These are phyloP conservation scores for Collariella sp. DNA, from an alignment of 495 filamentous ascomycete genomes.

Conservation along the genomic window DNA sequence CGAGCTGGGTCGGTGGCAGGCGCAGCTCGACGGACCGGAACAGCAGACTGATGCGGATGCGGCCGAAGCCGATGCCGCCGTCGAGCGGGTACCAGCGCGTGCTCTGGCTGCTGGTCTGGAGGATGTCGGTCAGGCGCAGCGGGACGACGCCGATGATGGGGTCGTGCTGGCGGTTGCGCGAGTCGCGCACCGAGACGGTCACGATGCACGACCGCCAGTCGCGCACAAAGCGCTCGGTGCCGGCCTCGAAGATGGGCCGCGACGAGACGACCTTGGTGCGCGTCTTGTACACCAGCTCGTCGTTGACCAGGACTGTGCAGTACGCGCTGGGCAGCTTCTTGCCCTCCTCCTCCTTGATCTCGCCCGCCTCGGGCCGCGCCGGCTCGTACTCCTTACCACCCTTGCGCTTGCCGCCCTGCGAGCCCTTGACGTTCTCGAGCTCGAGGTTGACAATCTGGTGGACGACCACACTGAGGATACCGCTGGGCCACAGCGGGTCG, in stretches of 20 bases:
- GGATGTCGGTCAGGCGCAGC: conserved; percentile 73
- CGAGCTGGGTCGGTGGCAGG: conserved; percentile 70
- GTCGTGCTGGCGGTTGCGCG: conserved; percentile 83
- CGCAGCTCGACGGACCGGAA: conserved; percentile 79
- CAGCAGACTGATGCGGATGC: conserved; percentile 79
- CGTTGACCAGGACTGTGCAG: conserved; percentile 83
- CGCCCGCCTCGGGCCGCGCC: conserved; percentile 72
- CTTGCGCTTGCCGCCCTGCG: conserved; percentile 52
- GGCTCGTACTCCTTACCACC: conserved; percentile 77
- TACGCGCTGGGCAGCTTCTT: conserved; percentile 77
- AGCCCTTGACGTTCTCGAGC: conserved; percentile 70
- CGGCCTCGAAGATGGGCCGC: conserved; percentile 93
- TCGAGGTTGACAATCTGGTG: conserved; percentile 95
- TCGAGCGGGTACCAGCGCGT: conserved; percentile 53
- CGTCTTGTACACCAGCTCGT: conserved; percentile 87
- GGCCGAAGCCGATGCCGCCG: conserved; percentile 66
- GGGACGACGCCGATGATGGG: conserved; percentile 89
- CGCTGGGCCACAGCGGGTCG: conserved; percentile 88
- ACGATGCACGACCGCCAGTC: conserved; percentile 86
- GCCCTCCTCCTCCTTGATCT: conserved; percentile 70
- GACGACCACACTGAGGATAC: conserved; percentile 71
- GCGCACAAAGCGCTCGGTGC: conserved; percentile 87
- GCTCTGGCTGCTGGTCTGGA: conserved; percentile 77
- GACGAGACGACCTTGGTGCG: conserved; percentile 83
- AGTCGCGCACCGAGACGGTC: conserved; percentile 79